A percentile compares a stretch with the other conserved stretches of the same genome.
phyloP scores from a whole-genome alignment of 2,329 filamentous ascomycete species.

The Grosmannia serpens region DNA sequence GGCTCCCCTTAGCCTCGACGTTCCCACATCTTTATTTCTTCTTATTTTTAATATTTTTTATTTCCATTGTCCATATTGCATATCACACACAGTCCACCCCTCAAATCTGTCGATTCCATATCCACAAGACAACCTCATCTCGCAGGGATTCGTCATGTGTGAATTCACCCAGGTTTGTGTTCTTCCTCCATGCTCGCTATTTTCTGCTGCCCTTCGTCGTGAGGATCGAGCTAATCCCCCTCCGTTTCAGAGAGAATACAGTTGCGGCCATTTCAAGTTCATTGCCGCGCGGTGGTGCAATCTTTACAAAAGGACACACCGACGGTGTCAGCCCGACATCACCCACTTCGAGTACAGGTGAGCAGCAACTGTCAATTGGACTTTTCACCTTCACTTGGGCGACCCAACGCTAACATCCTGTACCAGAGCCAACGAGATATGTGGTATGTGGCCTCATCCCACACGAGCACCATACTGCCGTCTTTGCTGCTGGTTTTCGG shows the following conservation, averaged over 20 bases:
- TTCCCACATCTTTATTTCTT: background rate
- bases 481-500: background rate
- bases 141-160: conserved; percentile 26
- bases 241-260: conserved; percentile 17
- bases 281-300: conserved; percentile 24
- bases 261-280: conserved; percentile 24
- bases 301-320: conserved; percentile 20
- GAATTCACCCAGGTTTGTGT: conserved; percentile 38
- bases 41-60: background rate
- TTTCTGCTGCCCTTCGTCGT: background rate
- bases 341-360: conserved; percentile 22
- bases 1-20: background rate
- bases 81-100: background rate
- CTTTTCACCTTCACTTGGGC: background rate
- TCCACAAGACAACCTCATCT: conserved; percentile 5
- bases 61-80: background rate
- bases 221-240: background rate
- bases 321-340: conserved; percentile 22
- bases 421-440: conserved; percentile 17
- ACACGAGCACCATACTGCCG: too few species aligned
- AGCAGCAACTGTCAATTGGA: background rate
- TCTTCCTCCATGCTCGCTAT: conserved; percentile 7
- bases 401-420: background rate
- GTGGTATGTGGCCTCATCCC: conserved; percentile 15
- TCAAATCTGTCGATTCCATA: background rate